Base-by-base conservation (phyloP, 768 basidiomycete genomes). In the Leccinum obscurum region DNA sequence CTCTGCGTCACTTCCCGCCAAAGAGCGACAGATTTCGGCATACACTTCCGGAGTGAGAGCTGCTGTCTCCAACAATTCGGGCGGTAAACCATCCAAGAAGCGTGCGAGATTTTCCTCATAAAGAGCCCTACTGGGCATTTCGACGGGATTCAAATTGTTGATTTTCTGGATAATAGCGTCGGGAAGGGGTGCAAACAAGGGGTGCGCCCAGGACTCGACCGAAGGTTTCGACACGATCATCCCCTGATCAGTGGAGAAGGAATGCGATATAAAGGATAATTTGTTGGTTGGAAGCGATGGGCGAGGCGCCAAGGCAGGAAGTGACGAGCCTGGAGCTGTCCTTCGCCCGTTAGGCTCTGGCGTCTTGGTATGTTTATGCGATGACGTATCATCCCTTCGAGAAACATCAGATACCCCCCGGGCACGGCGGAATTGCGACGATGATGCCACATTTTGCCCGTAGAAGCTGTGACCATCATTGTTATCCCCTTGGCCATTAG, bases 131-230 rank as follows among this genome's bases (percentile, higher is more conserved):
- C 74, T 76, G 4, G 88, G 88, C 81, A 89, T 84, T 65, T 88
- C 86, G 44, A 79, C 77, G 22, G 81, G 77, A 65, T 80, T 81
- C 49, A 85, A 76, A 26, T 76, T 77, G 52, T 71, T 73, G 66
- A 95, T 79, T 65, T 83, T 72, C 70, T 87, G 74, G 64, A 82
- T 66, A 59, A 90, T 77, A 62, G 74, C 69, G 52, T 83, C 77
- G 3, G 87, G 88, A 54, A 90, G 82, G 2, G 86, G 81, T 26
- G 82, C 77, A 66, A 88, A 89, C 10, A 79, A 72, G 3, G 81
- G 78, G 63, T 87, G 80, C 52, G 64, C 70, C 88, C 88, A 89
- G 4, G 85, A 83, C 63, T 86, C 82, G 56, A 85, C 69, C 53
- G 74, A 75, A 20, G 80, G 72, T 53, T 75, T 78, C 14, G 77